A percentile compares a stretch with the other conserved stretches of the same genome.
phyloP scores from a whole-genome alignment of 1,284 basidiomycete species.

The Cutaneotrichosporon cyanovorans region DNA sequence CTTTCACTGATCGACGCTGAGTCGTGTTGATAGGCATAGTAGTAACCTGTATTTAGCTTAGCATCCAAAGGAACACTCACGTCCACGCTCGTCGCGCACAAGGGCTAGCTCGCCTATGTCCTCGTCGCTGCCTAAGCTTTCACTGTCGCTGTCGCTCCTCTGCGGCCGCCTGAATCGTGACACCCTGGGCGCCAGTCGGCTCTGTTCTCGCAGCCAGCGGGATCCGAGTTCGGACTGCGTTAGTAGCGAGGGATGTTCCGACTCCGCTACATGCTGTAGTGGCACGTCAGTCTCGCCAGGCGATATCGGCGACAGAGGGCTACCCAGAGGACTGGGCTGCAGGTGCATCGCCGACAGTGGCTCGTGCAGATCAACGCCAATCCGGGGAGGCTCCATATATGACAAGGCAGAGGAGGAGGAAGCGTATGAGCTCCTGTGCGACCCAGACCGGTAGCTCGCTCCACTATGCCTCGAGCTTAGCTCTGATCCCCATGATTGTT shows the following conservation, averaged over 20 bases:
- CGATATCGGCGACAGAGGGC: no score
- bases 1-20: background rate
- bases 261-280: background rate
- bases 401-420: background rate
- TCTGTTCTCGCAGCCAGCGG: slow-evolving; percentile 76
- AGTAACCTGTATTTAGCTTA: slow-evolving; percentile 31
- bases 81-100: slow-evolving; percentile 39
- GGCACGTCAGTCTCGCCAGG: no score
- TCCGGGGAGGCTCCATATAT: no score
- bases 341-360: no score
- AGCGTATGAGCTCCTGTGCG: background rate
- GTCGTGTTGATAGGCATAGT: slow-evolving; percentile 42
- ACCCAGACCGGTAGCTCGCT: background rate
- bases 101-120: slow-evolving; percentile 36
- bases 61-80: slow-evolving; percentile 23
- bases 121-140: slow-evolving; percentile 36
- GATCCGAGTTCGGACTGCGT: slow-evolving; percentile 55
- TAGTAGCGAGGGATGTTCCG: slow-evolving; percentile 25
- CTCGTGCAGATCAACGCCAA: no score
- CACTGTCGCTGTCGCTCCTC: slow-evolving; percentile 32
- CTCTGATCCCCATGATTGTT: slow-evolving; percentile 3
- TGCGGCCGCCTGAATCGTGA: slow-evolving; percentile 10
- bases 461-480: background rate
- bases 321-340: no score
- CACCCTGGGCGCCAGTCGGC: slow-evolving; percentile 44